Percentiles rank a stretch among this genome's conserved stretches.
These are phyloP conservation scores for Ustilago bromivora DNA, from an alignment of 1,284 basidiomycete species.

Conservation along the genomic window DNA sequence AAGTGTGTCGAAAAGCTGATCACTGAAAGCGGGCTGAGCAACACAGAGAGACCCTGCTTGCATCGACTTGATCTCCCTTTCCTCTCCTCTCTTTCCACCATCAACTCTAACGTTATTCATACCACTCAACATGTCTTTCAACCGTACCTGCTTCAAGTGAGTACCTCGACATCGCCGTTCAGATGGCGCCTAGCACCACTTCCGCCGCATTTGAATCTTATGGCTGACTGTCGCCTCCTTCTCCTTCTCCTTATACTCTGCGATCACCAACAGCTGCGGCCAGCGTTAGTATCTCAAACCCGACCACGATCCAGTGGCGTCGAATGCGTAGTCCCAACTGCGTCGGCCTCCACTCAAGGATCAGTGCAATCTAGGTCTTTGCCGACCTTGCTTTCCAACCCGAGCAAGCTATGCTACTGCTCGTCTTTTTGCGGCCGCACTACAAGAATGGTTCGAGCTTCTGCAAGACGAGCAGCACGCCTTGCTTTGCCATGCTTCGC, in stretches of 20 bases:
- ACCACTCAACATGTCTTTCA: conserved; percentile 43
- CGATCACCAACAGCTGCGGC: conserved; percentile 50
- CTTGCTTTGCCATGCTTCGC: neutral
- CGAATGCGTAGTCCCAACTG: neutral
- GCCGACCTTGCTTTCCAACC: neutral
- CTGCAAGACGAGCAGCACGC: neutral
- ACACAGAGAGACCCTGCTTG: conserved; percentile 31
- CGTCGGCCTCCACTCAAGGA: neutral
- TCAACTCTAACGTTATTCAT: conserved; percentile 6
- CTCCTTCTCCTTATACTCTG: neutral
- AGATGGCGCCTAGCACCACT: neutral
- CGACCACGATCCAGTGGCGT: conserved; percentile 4
- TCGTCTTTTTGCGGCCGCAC: neutral
- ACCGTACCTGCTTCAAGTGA: conserved; percentile 61
- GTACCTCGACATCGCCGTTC: neutral
- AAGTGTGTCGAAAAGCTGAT: neutral
- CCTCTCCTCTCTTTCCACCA: conserved; percentile 12
- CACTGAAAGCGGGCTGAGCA: neutral
- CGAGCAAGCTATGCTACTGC: neutral
- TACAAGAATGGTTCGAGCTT: neutral
- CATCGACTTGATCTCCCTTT: neutral
- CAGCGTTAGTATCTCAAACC: conserved; percentile 52
- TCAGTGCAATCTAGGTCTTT: neutral
- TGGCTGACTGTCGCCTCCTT: conserved; percentile 6
- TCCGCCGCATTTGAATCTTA: neutral